Evolutionary conservation across 2,329 filamentous ascomycete genomes (phyloP).

Genomic region (Ascochyta viciae-villosae): DNA sequence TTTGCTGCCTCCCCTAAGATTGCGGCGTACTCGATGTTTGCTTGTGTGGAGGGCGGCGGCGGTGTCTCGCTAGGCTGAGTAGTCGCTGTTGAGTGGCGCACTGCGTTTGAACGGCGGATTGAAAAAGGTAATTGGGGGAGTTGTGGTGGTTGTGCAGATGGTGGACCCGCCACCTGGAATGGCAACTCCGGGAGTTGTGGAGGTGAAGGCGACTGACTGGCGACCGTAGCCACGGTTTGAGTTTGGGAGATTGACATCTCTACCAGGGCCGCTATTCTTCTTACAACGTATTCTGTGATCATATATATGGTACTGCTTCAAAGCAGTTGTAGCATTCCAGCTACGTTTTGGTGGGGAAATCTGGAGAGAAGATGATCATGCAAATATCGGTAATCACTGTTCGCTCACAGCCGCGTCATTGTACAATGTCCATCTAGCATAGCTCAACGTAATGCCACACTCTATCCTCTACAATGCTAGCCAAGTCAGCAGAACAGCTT

Average conservation of each 20-base stretch:
- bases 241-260: not conserved
- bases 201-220: constrained; percentile 1
- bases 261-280: not conserved
- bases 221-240: not conserved
- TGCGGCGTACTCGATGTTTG: not conserved
- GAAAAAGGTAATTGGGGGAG: not conserved
- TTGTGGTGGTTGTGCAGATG: not conserved
- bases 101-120: not conserved
- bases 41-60: not conserved
- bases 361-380: not conserved
- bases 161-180: not conserved
- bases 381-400: not conserved
- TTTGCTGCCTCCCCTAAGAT: not conserved
- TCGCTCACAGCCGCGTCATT: not conserved
- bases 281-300: not conserved
- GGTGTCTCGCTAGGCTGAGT: not conserved
- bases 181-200: not conserved
- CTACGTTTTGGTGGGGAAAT: no score
- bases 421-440: not conserved
- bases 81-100: not conserved
- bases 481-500: no score
- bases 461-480: no score
- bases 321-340: not conserved
- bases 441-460: no score
- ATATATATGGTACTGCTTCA: not conserved